Base-by-base conservation (phyloP, 495 filamentous ascomycete genomes). In the Daldinia childiae region DNA sequence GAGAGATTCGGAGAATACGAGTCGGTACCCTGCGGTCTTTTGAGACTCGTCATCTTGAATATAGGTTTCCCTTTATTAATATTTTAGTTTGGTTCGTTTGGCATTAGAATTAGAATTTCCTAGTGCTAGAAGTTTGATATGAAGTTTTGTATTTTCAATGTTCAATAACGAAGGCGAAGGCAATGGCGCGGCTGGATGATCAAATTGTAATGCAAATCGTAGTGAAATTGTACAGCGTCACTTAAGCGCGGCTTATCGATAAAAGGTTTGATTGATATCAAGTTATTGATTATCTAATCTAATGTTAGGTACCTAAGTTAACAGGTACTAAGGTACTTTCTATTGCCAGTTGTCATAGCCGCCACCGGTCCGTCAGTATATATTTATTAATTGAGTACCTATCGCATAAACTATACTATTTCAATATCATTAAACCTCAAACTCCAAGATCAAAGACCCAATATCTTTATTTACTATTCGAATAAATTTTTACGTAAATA, bases 11-110 rank as follows among this genome's bases (percentile, higher is more conserved):
- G 83, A n/a, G 88, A 84, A 57, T 88, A 84, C 15, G 89, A 85
- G 73, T 94, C 93, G 9, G 86, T 82, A 58, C 84, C 89, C 66
- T 88, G 78, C 21, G 92, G 88, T 72, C 94, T 85, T 80, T 95
- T 93, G 64, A 98, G 85, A 78, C 94, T 97, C 75, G 93, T 93
- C 93, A 97, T 97, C n/a, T 81, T 84, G 52, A 39, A 14, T 27
- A 48, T 15, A 4, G 21, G 29, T 4, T 17, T 19, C 12, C 6
- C 58, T 39, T 62, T 11, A n/a, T 39, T 56, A 56, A 12, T 55
- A 6, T 30, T 32, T 30, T 15, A n/a, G 27, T 12, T 11, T 8
- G 4, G 6, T 15, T 30, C 14, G 51, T 11, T 0, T 17, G 5
- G n/a, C 6, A 30, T 34, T 34, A 36, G n/a, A n/a, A n/a, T n/a